Evolutionary conservation across 2,329 filamentous ascomycete genomes (phyloP), one percentile per base, ranked within the genome.

Genomic region (Colletotrichum sidae): DNA sequence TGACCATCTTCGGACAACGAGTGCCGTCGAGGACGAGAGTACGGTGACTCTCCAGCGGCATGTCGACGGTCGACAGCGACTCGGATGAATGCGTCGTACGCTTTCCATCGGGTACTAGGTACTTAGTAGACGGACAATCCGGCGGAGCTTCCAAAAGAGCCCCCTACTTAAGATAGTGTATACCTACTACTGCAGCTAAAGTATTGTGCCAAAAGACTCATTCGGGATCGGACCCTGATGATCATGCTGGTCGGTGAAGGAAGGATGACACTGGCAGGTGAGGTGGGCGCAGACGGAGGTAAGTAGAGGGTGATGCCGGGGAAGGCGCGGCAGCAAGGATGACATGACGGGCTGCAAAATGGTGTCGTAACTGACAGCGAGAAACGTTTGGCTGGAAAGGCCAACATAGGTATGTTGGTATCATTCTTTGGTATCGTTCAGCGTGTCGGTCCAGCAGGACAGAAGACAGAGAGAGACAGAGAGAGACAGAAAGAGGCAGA

Each of bases 181-280:
- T 4, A 25, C 25, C 25, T 25, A 25, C 25, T 25, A 25, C 25
- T 25, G 25, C 25, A 25, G 25, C 25, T 25, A 25, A 4, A 25
- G 25, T 25, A 25, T 25, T 25, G 25, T 25, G 25, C 17, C 51
- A 12, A 41, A 37, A 61, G 52, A n/a, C 61, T 17, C 9, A 62
- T 56, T 47, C 62, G 58, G 52, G 58, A 37, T 56, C 58, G 46
- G 62, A 62, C 62, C 62, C 62, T 65, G 58, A 56, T 56, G 52
- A 56, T 56, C 62, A 52, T 41, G 38, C 13, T 60, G 44, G 51
- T 55, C 41, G 34, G 50, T 44, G 50, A 51, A 65, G 25, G 25
- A 25, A 45, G 51, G 12, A 44, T 52, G 39, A 55, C 45, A 61
- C 57, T 42, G 50, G 35, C 25, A 25, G 25, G 25, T 25, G 25